A percentile compares a stretch with the other conserved stretches of the same genome.
These are phyloP conservation scores for Casuarina cunninghamiana DNA, from an alignment of 306 rosid genomes.

Conservation along the genomic window DNA sequence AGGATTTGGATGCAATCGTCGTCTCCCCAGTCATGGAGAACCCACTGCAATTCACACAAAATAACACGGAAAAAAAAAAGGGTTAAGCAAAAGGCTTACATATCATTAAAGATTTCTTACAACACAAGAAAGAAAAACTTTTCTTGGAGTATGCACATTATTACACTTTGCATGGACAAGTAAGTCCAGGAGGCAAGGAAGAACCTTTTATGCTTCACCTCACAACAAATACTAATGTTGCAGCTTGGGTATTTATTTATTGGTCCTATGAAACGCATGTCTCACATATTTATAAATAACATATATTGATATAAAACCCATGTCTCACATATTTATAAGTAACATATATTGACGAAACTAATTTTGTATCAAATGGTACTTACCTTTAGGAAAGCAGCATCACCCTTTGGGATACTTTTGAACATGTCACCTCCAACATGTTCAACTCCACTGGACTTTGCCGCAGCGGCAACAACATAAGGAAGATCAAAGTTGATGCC, in stretches of 20 bases:
- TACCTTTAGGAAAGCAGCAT: slow-evolving; percentile 63
- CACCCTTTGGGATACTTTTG: slow-evolving; percentile 58
- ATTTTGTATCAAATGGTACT: background rate
- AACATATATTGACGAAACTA: background rate
- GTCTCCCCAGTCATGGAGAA: slow-evolving; percentile 66
- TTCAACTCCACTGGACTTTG: slow-evolving; percentile 25
- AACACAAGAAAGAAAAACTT: too few species aligned
- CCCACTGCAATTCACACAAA: slow-evolving; percentile 28
- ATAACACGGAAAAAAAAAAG: background rate
- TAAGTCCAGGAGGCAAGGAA: too few species aligned
- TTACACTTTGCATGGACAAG: too few species aligned
- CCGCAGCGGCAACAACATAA: slow-evolving; percentile 49
- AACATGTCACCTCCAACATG: slow-evolving; percentile 74
- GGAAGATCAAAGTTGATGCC: slow-evolving; percentile 74
- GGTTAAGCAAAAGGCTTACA: background rate
- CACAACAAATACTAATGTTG: too few species aligned
- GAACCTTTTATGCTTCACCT: too few species aligned
- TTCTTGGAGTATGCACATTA: too few species aligned
- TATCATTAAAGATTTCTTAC: background rate
- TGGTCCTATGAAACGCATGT: too few species aligned
- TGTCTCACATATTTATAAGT: background rate
- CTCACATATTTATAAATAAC: too few species aligned
- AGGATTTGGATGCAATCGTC: slow-evolving; percentile 59
- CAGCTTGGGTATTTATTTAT: too few species aligned
- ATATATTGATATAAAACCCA: too few species aligned